Conservation (phyloP, 495 filamentous ascomycete genomes). For the Cercophora samala region DNA sequence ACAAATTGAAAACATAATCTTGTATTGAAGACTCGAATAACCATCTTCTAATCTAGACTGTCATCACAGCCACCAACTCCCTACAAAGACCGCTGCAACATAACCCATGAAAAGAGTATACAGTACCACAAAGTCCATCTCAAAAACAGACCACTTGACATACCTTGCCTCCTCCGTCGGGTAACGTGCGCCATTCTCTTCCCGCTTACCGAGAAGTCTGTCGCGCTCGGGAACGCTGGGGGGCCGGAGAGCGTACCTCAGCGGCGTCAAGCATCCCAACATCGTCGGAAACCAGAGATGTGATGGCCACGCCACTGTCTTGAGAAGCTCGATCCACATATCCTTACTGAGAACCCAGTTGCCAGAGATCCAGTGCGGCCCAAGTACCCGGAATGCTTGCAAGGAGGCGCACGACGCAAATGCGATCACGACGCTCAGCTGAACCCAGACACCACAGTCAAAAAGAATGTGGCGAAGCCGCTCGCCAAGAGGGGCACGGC, state of each 20-base stretch:
- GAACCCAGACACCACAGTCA: conserved; percentile 7
- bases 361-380: background rate
- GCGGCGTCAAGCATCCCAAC: conserved; percentile 32
- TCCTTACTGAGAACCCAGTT: background rate
- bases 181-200: conserved; percentile 42
- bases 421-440: background rate
- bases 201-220: conserved; percentile 15
- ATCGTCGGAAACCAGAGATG: conserved; percentile 39
- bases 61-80: background rate
- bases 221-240: conserved; percentile 45
- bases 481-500: background rate
- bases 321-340: conserved; percentile 6
- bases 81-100: background rate
- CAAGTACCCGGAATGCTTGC: background rate
- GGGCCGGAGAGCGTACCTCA: conserved; percentile 44
- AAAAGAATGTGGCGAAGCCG: background rate
- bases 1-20: background rate
- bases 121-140: background rate
- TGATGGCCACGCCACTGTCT: conserved; percentile 37
- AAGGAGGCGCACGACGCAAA: background rate
- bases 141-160: background rate
- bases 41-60: background rate
- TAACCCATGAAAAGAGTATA: background rate
- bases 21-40: background rate
- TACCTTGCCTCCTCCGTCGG: conserved; percentile 1